These are phyloP conservation scores for Suillus discolor DNA, from an alignment of 768 basidiomycete species.

Conservation along the genomic window DNA sequence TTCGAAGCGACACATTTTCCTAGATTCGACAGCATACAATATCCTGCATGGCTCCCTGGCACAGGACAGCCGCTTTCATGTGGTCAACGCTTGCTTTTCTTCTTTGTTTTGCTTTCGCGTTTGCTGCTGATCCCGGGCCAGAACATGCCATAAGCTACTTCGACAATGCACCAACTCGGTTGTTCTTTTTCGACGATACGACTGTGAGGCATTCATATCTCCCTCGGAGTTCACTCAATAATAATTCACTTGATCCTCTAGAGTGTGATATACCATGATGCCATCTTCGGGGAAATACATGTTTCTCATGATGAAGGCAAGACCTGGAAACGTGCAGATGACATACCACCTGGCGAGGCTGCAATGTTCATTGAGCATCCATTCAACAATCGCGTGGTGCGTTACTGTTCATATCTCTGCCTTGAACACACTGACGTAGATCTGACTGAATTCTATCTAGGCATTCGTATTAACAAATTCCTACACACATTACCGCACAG, in stretches of 20 bases:
- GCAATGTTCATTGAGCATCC: conserved; percentile 86
- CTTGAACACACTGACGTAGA: not conserved
- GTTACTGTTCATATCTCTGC: conserved; percentile 22
- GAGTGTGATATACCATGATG: conserved; percentile 84
- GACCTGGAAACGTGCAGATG: conserved; percentile 52
- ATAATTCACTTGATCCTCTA: conserved; percentile 24
- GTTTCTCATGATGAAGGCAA: conserved; percentile 91
- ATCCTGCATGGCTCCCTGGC: conserved; percentile 31
- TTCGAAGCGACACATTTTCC: too few species aligned
- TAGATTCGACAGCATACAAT: not conserved
- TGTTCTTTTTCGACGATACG: conserved; percentile 95
- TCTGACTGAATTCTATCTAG: conserved; percentile 40
- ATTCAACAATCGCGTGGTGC: conserved; percentile 73
- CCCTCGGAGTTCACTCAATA: conserved; percentile 1
- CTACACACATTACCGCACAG: conserved; percentile 82
- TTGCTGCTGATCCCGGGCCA: conserved; percentile 44
- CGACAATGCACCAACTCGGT: conserved; percentile 67
- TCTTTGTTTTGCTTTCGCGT: conserved; percentile 20
- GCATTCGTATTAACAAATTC: conserved; percentile 83
- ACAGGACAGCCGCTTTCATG: conserved; percentile 27
- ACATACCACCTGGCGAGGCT: conserved; percentile 60
- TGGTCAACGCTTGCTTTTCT: conserved; percentile 28
- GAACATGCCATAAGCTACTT: conserved; percentile 55
- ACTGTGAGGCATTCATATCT: conserved; percentile 55
- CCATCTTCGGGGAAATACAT: conserved; percentile 64